phyloP scores from a whole-genome alignment of 495 filamentous ascomycete species.

The Parathielavia hyrcaniae region DNA sequence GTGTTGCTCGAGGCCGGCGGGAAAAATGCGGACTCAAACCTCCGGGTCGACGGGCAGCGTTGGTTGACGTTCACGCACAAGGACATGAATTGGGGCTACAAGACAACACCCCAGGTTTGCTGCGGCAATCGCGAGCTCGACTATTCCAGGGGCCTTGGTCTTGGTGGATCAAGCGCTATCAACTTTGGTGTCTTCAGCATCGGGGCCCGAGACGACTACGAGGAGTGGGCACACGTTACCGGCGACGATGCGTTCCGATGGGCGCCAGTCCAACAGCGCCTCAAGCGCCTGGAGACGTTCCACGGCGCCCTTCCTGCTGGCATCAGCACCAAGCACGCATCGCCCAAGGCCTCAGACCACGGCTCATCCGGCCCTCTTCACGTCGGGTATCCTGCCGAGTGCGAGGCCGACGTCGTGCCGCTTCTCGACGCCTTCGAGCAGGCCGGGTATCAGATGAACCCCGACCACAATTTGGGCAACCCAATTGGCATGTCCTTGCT shows the following conservation, averaged over 20 bases:
- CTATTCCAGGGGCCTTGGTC: slow-evolving; percentile 52
- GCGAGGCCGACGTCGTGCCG: slow-evolving; percentile 43
- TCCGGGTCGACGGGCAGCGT: slow-evolving; percentile 48
- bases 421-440: slow-evolving; percentile 39
- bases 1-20: slow-evolving; percentile 56
- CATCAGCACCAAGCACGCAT: slow-evolving; percentile 32
- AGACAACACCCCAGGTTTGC: slow-evolving; percentile 50
- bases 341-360: slow-evolving; percentile 40
- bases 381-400: slow-evolving; percentile 43
- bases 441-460: slow-evolving; percentile 45
- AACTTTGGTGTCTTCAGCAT: slow-evolving; percentile 57
- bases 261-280: slow-evolving; percentile 42
- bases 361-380: slow-evolving; percentile 44
- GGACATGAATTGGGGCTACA: slow-evolving; percentile 55
- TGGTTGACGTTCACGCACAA: slow-evolving; percentile 45
- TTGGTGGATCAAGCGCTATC: slow-evolving; percentile 57
- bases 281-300: slow-evolving; percentile 51
- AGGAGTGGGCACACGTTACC: slow-evolving; percentile 44
- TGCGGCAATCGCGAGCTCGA: slow-evolving; percentile 48
- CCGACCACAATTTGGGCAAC: slow-evolving; percentile 56
- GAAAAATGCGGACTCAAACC: slow-evolving; percentile 41
- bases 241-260: slow-evolving; percentile 47
- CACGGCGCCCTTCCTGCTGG: slow-evolving; percentile 35
- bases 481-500: slow-evolving; percentile 51
- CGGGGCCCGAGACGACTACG: slow-evolving; percentile 56